Percentiles rank a stretch among this genome's conserved stretches.
Conservation (phyloP, 768 basidiomycete genomes). For the Cystobasidium onofrii region DNA sequence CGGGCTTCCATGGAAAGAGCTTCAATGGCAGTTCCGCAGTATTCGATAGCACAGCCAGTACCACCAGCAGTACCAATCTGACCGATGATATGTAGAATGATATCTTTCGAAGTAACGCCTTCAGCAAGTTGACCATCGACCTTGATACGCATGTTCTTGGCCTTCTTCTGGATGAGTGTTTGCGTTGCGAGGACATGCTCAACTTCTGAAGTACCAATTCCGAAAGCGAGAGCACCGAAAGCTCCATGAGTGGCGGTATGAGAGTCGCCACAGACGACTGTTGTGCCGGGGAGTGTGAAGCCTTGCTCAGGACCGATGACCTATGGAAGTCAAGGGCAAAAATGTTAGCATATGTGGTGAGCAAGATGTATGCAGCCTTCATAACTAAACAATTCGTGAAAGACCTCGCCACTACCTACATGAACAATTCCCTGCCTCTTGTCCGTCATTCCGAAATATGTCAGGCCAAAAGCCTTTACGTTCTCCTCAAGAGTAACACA, state of each 20-base stretch:
- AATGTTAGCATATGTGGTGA: slow-evolving; percentile 42
- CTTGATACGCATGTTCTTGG: slow-evolving; percentile 84
- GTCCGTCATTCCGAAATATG: slow-evolving; percentile 84
- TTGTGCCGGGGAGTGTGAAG: slow-evolving; percentile 59
- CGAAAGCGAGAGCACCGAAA: slow-evolving; percentile 84
- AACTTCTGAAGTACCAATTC: slow-evolving; percentile 87
- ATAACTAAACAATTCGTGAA: background rate
- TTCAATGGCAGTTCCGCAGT: slow-evolving; percentile 56
- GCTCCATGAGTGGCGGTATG: slow-evolving; percentile 91
- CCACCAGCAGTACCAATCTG: slow-evolving; percentile 88
- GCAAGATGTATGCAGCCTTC: background rate
- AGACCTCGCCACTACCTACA: slow-evolving; percentile 27
- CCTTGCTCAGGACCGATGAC: slow-evolving; percentile 90
- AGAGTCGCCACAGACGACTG: slow-evolving; percentile 76
- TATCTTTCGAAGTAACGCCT: slow-evolving; percentile 81
- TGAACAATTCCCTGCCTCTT: slow-evolving; percentile 64
- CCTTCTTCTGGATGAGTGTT: slow-evolving; percentile 74
- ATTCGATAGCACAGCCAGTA: slow-evolving; percentile 84
- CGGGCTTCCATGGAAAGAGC: slow-evolving; percentile 67
- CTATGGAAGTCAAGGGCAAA: slow-evolving; percentile 59
- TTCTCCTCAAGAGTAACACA: slow-evolving; percentile 76
- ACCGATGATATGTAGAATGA: slow-evolving; percentile 82
- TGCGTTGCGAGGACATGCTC: slow-evolving; percentile 91
- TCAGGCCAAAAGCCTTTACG: slow-evolving; percentile 81
- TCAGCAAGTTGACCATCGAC: slow-evolving; percentile 72